phyloP scores from a whole-genome alignment of 2,329 filamentous ascomycete species.

The Monilinia polystroma region DNA sequence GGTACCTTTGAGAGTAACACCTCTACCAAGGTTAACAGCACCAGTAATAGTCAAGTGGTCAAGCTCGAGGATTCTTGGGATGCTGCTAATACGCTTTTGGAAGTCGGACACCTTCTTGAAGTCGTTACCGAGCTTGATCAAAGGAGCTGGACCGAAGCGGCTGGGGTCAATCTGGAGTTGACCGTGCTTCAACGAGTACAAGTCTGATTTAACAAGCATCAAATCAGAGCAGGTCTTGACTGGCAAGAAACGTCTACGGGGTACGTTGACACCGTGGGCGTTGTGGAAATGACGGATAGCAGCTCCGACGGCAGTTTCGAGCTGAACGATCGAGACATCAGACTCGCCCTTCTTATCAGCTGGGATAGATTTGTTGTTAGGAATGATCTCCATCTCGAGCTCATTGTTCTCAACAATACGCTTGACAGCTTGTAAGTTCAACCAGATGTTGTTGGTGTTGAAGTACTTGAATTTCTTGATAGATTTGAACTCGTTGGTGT shows the following conservation, averaged over 20 bases:
- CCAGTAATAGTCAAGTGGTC: slow-evolving; percentile 97
- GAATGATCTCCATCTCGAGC: slow-evolving; percentile 99
- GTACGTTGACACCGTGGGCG: slow-evolving; percentile 98
- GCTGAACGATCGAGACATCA: slow-evolving; percentile 94
- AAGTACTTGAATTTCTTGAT: slow-evolving; percentile 99
- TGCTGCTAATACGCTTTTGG: slow-evolving; percentile 81
- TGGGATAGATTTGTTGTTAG: slow-evolving; percentile 97
- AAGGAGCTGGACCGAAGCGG: slow-evolving; percentile 91
- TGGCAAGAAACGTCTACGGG: slow-evolving; percentile 94
- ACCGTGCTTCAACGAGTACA: slow-evolving; percentile 98
- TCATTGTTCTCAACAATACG: slow-evolving; percentile 98
- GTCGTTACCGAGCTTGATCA: slow-evolving; percentile 98
- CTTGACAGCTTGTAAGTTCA: slow-evolving; percentile 97
- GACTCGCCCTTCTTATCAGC: slow-evolving; percentile 99
- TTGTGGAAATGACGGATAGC: slow-evolving; percentile 99
- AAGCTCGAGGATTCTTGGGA: slow-evolving; percentile 87
- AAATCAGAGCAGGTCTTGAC: slow-evolving; percentile 99
- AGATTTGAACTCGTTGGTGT: slow-evolving; percentile 99
- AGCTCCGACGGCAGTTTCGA: slow-evolving; percentile 97
- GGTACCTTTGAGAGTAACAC: slow-evolving; percentile 94
- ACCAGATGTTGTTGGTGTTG: slow-evolving; percentile 99
- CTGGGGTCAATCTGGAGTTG: slow-evolving; percentile 95
- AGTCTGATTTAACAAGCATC: slow-evolving; percentile 99
- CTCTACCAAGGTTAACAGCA: slow-evolving; percentile 92
- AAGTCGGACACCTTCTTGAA: slow-evolving; percentile 99